Conservation (phyloP, 139 green algal species). For the Monoraphidium neglectum region DNA sequence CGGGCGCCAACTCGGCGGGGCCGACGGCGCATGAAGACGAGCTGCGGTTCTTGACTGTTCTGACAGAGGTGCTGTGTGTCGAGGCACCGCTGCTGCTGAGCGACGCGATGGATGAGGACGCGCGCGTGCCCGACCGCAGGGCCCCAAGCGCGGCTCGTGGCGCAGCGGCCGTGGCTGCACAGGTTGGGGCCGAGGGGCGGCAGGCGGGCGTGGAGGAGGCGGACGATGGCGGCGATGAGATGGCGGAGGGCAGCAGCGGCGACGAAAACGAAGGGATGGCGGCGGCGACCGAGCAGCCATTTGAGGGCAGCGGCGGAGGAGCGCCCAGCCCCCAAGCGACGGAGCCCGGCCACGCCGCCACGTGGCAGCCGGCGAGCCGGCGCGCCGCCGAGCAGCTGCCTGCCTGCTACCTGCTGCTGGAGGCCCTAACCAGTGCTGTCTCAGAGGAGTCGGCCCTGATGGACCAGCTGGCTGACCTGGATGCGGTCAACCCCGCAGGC, state of each 20-base stretch:
- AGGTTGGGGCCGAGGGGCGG: background rate
- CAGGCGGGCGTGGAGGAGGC: background rate
- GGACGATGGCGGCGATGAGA: conserved; percentile 2
- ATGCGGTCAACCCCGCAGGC: background rate
- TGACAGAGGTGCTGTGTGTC: conserved; percentile 21
- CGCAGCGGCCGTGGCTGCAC: background rate
- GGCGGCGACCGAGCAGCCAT: no score
- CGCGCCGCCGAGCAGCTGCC: conserved; percentile 52
- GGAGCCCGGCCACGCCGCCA: background rate
- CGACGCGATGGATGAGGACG: conserved; percentile 23
- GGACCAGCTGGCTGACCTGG: conserved; percentile 11
- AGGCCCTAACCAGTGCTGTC: conserved; percentile 49
- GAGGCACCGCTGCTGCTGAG: conserved; percentile 30
- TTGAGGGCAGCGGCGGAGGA: no score
- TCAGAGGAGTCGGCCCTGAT: conserved; percentile 26
- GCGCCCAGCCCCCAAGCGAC: no score
- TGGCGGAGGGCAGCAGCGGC: conserved; percentile 14
- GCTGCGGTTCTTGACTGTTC: conserved; percentile 19
- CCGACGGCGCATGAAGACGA: no score
- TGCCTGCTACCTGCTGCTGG: conserved; percentile 47
- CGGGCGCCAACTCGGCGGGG: no score
- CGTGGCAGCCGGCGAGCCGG: conserved; percentile 25
- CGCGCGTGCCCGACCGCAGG: conserved; percentile 1
- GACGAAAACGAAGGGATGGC: conserved; percentile 6
- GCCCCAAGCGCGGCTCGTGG: background rate